phyloP scores from a whole-genome alignment of 116 monocot genomes.

The Phalaenopsis hybrid region DNA sequence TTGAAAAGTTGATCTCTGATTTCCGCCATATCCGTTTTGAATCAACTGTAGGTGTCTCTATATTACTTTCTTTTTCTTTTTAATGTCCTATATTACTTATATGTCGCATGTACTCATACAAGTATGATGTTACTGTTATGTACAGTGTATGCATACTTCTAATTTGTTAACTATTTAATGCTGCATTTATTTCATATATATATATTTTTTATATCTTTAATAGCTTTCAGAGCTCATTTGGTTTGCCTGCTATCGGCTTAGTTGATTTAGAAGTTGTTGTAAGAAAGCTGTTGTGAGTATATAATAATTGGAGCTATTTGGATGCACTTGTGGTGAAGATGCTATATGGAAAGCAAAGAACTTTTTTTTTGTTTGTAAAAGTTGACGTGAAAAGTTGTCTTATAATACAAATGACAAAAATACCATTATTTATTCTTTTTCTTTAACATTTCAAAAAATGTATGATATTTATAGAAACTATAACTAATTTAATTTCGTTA shows the following conservation, averaged over 20 bases:
- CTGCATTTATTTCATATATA: background rate
- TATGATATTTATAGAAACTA: background rate
- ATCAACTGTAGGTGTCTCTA: slow-evolving; percentile 66
- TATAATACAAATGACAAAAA: background rate
- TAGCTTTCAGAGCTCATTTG: background rate
- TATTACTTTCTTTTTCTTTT: background rate
- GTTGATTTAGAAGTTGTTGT: background rate
- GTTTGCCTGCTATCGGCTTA: too few species aligned
- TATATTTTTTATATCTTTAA: background rate
- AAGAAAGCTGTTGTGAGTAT: background rate
- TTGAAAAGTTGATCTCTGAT: slow-evolving; percentile 57
- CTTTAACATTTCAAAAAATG: background rate
- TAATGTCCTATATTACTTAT: background rate
- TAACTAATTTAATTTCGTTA: background rate
- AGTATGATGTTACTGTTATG: background rate
- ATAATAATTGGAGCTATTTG: background rate
- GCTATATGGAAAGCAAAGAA: background rate
- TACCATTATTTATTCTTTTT: background rate
- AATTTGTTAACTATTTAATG: background rate
- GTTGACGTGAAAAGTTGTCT: background rate
- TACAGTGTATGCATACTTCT: background rate
- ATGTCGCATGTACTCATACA: background rate
- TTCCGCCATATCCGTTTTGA: slow-evolving; percentile 76
- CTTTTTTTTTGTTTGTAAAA: background rate
- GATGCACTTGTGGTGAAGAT: background rate